phyloP scores from a whole-genome alignment of 768 basidiomycete genomes.

The Stropharia rugosoannulata region DNA sequence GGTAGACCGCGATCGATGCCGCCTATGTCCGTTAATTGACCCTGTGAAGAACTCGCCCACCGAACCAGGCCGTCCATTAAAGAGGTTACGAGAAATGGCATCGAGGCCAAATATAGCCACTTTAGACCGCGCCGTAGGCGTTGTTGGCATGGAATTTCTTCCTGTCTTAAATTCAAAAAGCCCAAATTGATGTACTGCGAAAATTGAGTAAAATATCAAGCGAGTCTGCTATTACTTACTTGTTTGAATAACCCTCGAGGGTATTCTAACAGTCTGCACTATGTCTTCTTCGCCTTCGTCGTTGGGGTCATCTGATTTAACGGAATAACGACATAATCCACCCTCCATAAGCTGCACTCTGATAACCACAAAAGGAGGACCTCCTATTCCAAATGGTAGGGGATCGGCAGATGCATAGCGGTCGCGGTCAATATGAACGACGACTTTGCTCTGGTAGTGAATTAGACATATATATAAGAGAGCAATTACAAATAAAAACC shows the following conservation, averaged over 20 bases:
- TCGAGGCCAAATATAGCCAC: slow-evolving; percentile 90
- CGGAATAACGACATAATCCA: slow-evolving; percentile 76
- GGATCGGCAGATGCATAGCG: slow-evolving; percentile 69
- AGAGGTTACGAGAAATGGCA: slow-evolving; percentile 86
- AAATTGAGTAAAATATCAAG: slow-evolving; percentile 1
- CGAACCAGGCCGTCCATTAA: slow-evolving; percentile 67
- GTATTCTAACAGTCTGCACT: slow-evolving; percentile 73
- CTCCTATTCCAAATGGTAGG: slow-evolving; percentile 69
- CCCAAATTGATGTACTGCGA: slow-evolving; percentile 81
- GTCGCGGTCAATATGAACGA: slow-evolving; percentile 88
- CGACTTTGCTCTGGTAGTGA: slow-evolving; percentile 73
- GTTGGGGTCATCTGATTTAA: slow-evolving; percentile 69
- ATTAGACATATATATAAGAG: slow-evolving; percentile 1
- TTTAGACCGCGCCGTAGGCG: slow-evolving; percentile 78
- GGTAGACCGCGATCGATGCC: slow-evolving; percentile 58
- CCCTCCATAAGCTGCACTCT: slow-evolving; percentile 83
- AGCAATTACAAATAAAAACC: slow-evolving; percentile 37
- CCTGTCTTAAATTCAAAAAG: slow-evolving; percentile 86
- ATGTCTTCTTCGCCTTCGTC: slow-evolving; percentile 83
- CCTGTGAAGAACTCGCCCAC: slow-evolving; percentile 78
- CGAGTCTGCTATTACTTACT: slow-evolving; percentile 53
- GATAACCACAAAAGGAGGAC: slow-evolving; percentile 77
- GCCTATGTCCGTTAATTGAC: slow-evolving; percentile 65
- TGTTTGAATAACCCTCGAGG: slow-evolving; percentile 74
- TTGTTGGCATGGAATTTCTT: slow-evolving; percentile 72